Conservation (phyloP, 495 filamentous ascomycete genomes). For the Aspergillus bertholletiae region DNA sequence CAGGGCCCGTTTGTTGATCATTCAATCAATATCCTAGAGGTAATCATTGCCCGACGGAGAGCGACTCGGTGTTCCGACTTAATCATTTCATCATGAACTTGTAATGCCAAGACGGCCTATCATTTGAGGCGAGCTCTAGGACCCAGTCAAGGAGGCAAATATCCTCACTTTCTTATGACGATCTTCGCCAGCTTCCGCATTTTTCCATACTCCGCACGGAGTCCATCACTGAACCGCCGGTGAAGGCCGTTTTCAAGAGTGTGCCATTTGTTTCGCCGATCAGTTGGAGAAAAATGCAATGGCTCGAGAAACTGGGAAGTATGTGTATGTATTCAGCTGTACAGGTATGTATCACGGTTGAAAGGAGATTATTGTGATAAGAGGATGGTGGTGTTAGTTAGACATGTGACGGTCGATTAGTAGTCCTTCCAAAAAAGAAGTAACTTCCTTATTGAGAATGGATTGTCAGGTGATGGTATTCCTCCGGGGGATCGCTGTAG, state of each 20-base stretch:
- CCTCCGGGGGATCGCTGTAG: not conserved
- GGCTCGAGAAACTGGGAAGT: not conserved
- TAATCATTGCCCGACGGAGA: not conserved
- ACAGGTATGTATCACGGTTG: constrained; percentile 2
- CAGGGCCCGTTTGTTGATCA: not conserved
- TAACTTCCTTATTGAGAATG: not conserved
- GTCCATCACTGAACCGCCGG: not conserved
- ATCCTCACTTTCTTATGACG: constrained; percentile 3
- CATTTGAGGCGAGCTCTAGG: not conserved
- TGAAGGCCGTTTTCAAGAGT: not conserved
- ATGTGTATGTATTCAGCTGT: constrained; percentile 8
- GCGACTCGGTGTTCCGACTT: constrained; percentile 1
- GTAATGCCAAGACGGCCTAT: constrained; percentile 14
- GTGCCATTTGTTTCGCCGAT: not conserved
- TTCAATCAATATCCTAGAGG: not conserved
- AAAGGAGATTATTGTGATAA: constrained; percentile 4
- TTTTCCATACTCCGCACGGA: not conserved
- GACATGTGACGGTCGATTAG: not conserved
- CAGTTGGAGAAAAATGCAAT: not conserved
- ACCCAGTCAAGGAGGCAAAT: not conserved
- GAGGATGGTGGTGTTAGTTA: not conserved
- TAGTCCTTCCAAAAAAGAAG: no score
- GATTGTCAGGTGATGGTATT: not conserved
- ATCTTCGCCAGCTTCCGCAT: constrained; percentile 4
- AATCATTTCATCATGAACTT: not conserved